Conservation (phyloP, 2,329 filamentous ascomycete genomes). For the Scleromitrula shiraiana region DNA sequence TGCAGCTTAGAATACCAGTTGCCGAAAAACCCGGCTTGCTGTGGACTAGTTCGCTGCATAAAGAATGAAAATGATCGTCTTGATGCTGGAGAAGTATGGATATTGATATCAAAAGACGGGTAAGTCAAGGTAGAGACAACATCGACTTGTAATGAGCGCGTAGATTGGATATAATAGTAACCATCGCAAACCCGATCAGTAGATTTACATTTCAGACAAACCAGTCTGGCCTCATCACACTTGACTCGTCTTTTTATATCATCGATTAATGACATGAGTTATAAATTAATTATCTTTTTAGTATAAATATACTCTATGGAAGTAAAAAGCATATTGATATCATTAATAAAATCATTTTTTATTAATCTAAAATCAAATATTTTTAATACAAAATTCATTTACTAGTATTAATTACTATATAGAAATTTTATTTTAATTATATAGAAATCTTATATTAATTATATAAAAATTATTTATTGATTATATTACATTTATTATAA, state of each 20-base stretch:
- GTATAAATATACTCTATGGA: too few species aligned
- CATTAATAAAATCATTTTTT: too few species aligned
- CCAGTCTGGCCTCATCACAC: conserved; percentile 21
- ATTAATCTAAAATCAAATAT: too few species aligned
- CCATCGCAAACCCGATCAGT: conserved; percentile 21
- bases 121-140: not conserved
- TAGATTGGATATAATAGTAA: conserved; percentile 15
- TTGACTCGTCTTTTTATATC: conserved; percentile 23
- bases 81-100: conserved; percentile 4
- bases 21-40: conserved; percentile 58
- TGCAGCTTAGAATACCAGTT: conserved; percentile 52
- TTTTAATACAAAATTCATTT: too few species aligned
- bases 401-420: too few species aligned
- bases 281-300: too few species aligned
- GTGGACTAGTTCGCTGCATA: conserved; percentile 47
- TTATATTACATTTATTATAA: too few species aligned
- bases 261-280: too few species aligned
- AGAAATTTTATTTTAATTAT: too few species aligned
- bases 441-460: too few species aligned
- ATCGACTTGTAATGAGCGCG: not conserved
- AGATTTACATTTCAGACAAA: conserved; percentile 18
- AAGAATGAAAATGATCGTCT: conserved; percentile 49
- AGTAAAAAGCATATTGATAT: too few species aligned
- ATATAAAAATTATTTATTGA: too few species aligned
- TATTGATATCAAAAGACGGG: conserved; percentile 10